Evolutionary conservation across 139 green algal species (phyloP), one percentile per base, ranked within the genome.

Genomic region (Tetraselmis chui): DNA sequence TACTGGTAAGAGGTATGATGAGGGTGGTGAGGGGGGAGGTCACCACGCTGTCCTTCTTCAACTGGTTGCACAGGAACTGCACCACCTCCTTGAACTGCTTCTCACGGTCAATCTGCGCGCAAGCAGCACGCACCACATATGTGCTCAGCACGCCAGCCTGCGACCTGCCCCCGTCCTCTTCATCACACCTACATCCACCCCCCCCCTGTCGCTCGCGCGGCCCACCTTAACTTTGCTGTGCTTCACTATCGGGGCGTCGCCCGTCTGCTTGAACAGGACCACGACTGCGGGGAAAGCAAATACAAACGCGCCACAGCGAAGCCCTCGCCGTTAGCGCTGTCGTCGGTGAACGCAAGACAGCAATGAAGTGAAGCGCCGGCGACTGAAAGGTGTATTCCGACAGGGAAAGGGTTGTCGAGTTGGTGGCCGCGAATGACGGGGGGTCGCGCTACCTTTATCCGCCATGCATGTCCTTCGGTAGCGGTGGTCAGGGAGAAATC

Each of bases 211-310:
- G 23, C 28, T 24, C 30, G 2, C 29, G 29, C 30, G 59, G 82
- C 25, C n/a, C 23, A 96, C 93, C 91, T 97, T 97, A 29, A 97
- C 93, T 58, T 95, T 96, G 78, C 84, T 87, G 59, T 97, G 93
- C 83, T 93, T 94, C 24, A 97, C 78, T 1, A 97, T 93, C 23
- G 94, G 94, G 1, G 94, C 94, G 30, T 95, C 93, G 1, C 94
- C 94, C 11, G 92, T 94, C 58, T 93, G 87, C 31, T 90, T 90
- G 78, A 97, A 93, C 18, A 94, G 81, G 0, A 97, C 85, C 1
- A 95, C 88, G 5, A 95, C 85, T 59, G 76, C 29, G 81, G 29
- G 29, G 75, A 81, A 29, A 85, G n/a, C n/a, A n/a, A n/a, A n/a
- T n/a, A n/a, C n/a, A n/a, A n/a, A n/a, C n/a, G n/a, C n/a, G n/a